Percentiles rank a stretch among this genome's conserved stretches.
phyloP scores from a whole-genome alignment of 768 basidiomycete species.

The Leccinum longicurvipes region DNA sequence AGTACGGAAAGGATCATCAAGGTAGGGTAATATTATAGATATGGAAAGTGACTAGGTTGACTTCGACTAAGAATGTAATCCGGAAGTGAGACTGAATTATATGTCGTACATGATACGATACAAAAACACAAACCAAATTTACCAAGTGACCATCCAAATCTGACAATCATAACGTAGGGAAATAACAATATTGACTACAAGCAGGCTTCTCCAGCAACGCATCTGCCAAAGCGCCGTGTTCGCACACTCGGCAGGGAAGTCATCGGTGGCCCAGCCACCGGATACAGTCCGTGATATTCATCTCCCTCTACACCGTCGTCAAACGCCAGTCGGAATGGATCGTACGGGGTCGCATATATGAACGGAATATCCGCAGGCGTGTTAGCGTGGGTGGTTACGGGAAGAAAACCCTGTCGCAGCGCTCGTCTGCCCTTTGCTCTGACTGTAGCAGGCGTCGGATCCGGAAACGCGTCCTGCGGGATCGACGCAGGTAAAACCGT shows the following conservation, averaged over 20 bases:
- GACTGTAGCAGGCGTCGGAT: slow-evolving; percentile 12
- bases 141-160: neutral
- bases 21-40: neutral
- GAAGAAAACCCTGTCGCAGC: neutral
- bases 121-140: neutral
- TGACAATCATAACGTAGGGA: neutral
- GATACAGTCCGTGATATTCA: slow-evolving; percentile 8
- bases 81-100: neutral
- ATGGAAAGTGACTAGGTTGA: neutral
- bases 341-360: slow-evolving; percentile 12
- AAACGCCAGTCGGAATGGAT: slow-evolving; percentile 22
- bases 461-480: slow-evolving; percentile 24
- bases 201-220: slow-evolving; percentile 11
- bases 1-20: neutral
- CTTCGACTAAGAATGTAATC: neutral
- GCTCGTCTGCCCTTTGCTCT: neutral
- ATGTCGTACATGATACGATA: neutral
- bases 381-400: neutral
- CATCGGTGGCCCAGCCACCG: slow-evolving; percentile 2
- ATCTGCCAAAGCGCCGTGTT: slow-evolving; percentile 19
- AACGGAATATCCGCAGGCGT: neutral
- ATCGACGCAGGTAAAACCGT: slow-evolving; percentile 3
- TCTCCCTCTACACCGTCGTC: neutral
- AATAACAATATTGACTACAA: neutral
- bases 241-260: slow-evolving; percentile 4